phyloP scores from a whole-genome alignment of 2,329 filamentous ascomycete genomes.

The Didymella arachidicola region DNA sequence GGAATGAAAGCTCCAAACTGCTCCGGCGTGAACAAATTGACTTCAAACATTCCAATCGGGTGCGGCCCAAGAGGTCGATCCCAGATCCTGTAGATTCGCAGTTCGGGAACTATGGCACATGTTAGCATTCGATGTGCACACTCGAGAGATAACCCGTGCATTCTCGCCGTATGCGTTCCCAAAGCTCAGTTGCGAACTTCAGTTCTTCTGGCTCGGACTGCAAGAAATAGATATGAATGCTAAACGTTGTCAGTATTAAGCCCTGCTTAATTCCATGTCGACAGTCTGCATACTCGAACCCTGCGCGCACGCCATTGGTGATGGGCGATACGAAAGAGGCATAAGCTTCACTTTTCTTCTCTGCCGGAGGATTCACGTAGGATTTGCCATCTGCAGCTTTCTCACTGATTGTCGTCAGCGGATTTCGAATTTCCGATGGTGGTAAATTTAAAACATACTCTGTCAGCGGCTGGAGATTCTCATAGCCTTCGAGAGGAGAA shows the following conservation, averaged over 20 bases:
- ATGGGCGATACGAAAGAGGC: constrained; percentile 73
- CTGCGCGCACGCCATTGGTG: constrained; percentile 70
- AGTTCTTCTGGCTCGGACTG: constrained; percentile 67
- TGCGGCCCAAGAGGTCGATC: constrained; percentile 83
- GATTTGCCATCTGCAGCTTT: constrained; percentile 78
- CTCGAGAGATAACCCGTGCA: constrained; percentile 57
- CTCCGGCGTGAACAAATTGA: constrained; percentile 83
- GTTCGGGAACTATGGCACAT: constrained; percentile 72
- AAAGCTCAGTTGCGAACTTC: constrained; percentile 74
- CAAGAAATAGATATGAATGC: constrained; percentile 82
- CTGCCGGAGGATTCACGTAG: constrained; percentile 70
- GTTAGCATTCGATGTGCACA: background rate
- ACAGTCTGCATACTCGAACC: constrained; percentile 68
- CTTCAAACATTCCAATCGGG: constrained; percentile 88
- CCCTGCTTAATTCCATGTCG: no score
- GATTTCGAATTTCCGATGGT: no score
- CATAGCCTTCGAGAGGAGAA: constrained; percentile 66
- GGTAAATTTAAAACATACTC: constrained; percentile 39
- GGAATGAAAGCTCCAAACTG: constrained; percentile 90
- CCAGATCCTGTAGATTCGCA: constrained; percentile 81
- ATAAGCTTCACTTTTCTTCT: constrained; percentile 72
- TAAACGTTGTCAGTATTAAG: constrained; percentile 23
- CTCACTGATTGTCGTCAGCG: constrained; percentile 55
- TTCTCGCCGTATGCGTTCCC: constrained; percentile 80
- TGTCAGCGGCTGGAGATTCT: constrained; percentile 63